A percentile compares a stretch with the other conserved stretches of the same genome.
Conservation (phyloP, 2,329 filamentous ascomycete species). For the Calonectria multiphialidica region DNA sequence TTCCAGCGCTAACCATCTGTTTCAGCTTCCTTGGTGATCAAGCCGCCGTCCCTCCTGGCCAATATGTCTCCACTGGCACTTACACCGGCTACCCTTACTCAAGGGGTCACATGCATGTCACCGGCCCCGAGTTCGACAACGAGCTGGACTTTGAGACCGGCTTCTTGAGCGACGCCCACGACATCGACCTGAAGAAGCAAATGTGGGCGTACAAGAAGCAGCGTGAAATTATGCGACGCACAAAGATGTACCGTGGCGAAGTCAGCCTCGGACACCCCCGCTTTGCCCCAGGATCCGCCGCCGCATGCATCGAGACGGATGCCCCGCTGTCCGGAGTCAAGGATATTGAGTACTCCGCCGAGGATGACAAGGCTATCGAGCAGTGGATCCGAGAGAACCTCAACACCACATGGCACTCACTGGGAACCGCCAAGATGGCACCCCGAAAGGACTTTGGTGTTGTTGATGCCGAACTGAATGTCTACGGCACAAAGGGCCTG, state of each 20-base stretch:
- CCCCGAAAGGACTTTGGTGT: conserved; percentile 55
- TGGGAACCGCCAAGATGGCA: conserved; percentile 61
- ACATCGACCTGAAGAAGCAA: conserved; percentile 72
- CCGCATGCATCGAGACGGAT: conserved; percentile 59
- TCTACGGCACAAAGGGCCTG: conserved; percentile 56
- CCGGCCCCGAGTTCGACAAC: conserved; percentile 54
- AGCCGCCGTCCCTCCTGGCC: conserved; percentile 48
- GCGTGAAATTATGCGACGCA: conserved; percentile 72
- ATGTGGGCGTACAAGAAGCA: conserved; percentile 75
- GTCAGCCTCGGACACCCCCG: conserved; percentile 56
- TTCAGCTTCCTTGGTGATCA: conserved; percentile 57
- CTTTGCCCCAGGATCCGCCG: conserved; percentile 56
- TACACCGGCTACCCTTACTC: conserved; percentile 63
- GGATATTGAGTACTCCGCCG: conserved; percentile 61
- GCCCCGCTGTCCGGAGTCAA: conserved; percentile 47
- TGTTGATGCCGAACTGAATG: conserved; percentile 49
- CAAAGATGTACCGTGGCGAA: conserved; percentile 65
- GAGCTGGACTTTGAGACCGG: conserved; percentile 68
- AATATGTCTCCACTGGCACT: conserved; percentile 65
- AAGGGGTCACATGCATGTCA: conserved; percentile 72
- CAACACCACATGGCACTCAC: conserved; percentile 59
- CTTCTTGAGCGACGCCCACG: conserved; percentile 66
- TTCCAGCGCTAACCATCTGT: background rate
- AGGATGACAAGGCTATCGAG: conserved; percentile 64
- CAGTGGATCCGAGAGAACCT: conserved; percentile 56